phyloP scores from a whole-genome alignment of 2,329 filamentous ascomycete genomes.

The Fusarium longipes region DNA sequence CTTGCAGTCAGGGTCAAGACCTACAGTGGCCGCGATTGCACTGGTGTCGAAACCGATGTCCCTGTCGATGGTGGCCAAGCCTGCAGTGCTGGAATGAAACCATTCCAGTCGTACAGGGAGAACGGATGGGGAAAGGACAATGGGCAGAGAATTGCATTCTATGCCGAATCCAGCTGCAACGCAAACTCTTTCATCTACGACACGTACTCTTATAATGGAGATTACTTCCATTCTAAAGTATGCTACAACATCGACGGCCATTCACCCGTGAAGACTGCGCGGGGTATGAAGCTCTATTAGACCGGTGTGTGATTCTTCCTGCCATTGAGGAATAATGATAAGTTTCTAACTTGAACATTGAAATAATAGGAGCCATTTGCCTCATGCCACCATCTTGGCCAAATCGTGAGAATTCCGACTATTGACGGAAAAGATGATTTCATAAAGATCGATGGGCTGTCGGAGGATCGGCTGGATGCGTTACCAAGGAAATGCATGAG shows the following conservation, averaged over 20 bases:
- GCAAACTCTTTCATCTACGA: background rate
- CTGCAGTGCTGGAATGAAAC: background rate
- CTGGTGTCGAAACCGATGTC: background rate
- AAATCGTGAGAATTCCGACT: background rate
- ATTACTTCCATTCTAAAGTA: conserved; percentile 1
- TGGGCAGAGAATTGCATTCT: background rate
- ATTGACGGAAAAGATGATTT: background rate
- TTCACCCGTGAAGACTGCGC: background rate
- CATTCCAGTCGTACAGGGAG: background rate
- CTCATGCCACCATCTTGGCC: background rate
- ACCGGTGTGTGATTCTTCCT: background rate
- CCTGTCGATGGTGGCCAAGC: background rate
- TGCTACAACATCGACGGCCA: background rate
- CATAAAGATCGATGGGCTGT: background rate
- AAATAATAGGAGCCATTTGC: background rate
- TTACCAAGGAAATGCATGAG: background rate
- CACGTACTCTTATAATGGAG: background rate
- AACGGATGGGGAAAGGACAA: background rate
- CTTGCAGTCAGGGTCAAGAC: background rate
- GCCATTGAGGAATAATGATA: background rate
- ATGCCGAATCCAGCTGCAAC: background rate
- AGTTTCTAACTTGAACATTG: background rate
- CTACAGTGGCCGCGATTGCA: background rate
- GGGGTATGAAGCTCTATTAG: background rate
- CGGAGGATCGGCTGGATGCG: background rate